A percentile compares a stretch with the other conserved stretches of the same genome.
These are phyloP conservation scores for Candida broadrunensis DNA, from an alignment of 805 yeast genomes.

Conservation along the genomic window DNA sequence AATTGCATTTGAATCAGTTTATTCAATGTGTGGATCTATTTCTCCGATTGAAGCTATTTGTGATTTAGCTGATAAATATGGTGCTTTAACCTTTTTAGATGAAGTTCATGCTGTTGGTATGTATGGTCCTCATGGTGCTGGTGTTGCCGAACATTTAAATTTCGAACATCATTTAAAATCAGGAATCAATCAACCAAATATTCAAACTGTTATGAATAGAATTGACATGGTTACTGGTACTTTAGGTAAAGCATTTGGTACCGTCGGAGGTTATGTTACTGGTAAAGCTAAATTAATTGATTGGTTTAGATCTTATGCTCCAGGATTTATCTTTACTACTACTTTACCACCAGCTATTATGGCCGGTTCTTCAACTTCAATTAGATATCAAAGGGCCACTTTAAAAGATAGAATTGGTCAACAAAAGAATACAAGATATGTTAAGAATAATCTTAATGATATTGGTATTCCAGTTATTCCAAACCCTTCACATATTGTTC, in stretches of 20 bases:
- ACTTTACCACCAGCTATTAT: conserved; percentile 95
- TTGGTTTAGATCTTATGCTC: conserved; percentile 94
- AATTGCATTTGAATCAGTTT: conserved; percentile 95
- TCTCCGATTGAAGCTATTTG: conserved; percentile 91
- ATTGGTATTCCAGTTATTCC: conserved; percentile 94
- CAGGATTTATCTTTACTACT: conserved; percentile 97
- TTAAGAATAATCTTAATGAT: conserved; percentile 64
- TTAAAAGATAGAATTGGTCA: conserved; percentile 77
- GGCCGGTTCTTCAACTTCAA: conserved; percentile 92
- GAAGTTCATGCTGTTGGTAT: conserved; percentile 99
- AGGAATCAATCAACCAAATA: conserved; percentile 51
- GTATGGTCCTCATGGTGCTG: conserved; percentile 99
- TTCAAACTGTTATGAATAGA: conserved; percentile 74
- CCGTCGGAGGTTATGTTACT: conserved; percentile 97
- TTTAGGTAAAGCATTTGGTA: conserved; percentile 93
- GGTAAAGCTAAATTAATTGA: conserved; percentile 81
- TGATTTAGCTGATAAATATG: conserved; percentile 95
- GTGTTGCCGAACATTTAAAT: conserved; percentile 96
- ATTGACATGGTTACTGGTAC: conserved; percentile 97
- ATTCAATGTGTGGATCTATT: conserved; percentile 98
- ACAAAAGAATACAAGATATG: conserved; percentile 82
- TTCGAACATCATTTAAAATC: conserved; percentile 74
- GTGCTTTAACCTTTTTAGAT: conserved; percentile 94
- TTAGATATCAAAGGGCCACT: conserved; percentile 77
- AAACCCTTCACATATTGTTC: conserved; percentile 96